These are phyloP conservation scores for Endocalyx cinctus DNA, from an alignment of 2,329 filamentous ascomycete genomes.

Conservation along the genomic window DNA sequence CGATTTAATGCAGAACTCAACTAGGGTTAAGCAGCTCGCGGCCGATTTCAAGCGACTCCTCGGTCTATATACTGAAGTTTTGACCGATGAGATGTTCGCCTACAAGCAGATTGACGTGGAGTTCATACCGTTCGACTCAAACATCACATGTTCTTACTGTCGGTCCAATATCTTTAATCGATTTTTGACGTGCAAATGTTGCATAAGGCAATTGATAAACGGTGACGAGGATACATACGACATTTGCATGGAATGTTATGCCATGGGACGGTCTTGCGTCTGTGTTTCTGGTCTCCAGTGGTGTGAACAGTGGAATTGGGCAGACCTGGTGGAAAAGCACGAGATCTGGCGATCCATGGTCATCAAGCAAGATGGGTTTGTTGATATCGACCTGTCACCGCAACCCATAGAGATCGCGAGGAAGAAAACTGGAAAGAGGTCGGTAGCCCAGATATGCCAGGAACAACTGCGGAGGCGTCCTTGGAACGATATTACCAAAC, in stretches of 20 bases:
- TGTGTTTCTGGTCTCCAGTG: slow-evolving; percentile 83
- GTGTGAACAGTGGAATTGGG: slow-evolving; percentile 92
- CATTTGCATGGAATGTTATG: slow-evolving; percentile 96
- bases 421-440: slow-evolving; percentile 65
- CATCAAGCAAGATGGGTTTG: slow-evolving; percentile 65
- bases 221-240: slow-evolving; percentile 85
- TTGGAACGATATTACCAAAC: slow-evolving; percentile 75
- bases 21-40: slow-evolving; percentile 62
- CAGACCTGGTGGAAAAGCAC: slow-evolving; percentile 70
- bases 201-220: slow-evolving; percentile 61
- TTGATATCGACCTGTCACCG: slow-evolving; percentile 62
- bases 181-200: slow-evolving; percentile 87
- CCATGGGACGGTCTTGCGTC: slow-evolving; percentile 90
- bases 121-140: slow-evolving; percentile 77
- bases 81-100: slow-evolving; percentile 83
- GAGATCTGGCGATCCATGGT: slow-evolving; percentile 79
- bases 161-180: slow-evolving; percentile 95
- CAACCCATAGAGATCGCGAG: slow-evolving; percentile 67
- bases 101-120: slow-evolving; percentile 69
- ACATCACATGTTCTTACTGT: slow-evolving; percentile 93
- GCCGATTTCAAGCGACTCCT: slow-evolving; percentile 82
- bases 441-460: slow-evolving; percentile 89
- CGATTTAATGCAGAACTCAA: slow-evolving; percentile 36
- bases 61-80: slow-evolving; percentile 67
- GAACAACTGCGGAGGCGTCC: slow-evolving; percentile 76